Conservation (phyloP, 495 filamentous ascomycete species). For the Neurospora cerealis region DNA sequence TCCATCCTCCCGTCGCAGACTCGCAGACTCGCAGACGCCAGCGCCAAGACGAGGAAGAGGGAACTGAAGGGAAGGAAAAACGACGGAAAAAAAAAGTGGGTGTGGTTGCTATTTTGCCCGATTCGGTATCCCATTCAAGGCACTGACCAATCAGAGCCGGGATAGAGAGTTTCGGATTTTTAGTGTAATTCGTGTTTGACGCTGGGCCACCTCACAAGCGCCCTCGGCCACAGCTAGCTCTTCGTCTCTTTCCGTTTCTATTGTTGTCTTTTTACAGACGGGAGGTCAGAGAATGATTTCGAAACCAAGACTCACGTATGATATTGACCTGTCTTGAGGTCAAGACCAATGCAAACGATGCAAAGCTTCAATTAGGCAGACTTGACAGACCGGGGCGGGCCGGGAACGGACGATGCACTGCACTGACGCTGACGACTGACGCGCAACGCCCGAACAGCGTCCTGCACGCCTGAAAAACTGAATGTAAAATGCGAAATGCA, state of each 20-base stretch:
- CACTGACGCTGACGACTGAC: too few species aligned
- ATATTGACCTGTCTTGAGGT: neutral
- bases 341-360: neutral
- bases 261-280: neutral
- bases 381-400: neutral
- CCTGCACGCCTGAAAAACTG: neutral
- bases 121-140: neutral
- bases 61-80: neutral
- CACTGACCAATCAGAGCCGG: conserved; percentile 3
- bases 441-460: too few species aligned
- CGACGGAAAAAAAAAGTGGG: neutral
- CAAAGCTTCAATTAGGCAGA: neutral
- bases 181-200: neutral
- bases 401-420: neutral
- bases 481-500: neutral
- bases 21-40: neutral
- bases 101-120: neutral
- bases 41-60: neutral
- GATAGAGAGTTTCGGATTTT: neutral
- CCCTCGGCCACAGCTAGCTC: neutral
- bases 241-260: neutral
- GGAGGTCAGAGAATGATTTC: neutral
- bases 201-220: neutral
- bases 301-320: neutral
- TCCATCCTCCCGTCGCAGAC: neutral